Conservation (phyloP, 352 stramenopile species). For the Aphanomyces euteiches region DNA sequence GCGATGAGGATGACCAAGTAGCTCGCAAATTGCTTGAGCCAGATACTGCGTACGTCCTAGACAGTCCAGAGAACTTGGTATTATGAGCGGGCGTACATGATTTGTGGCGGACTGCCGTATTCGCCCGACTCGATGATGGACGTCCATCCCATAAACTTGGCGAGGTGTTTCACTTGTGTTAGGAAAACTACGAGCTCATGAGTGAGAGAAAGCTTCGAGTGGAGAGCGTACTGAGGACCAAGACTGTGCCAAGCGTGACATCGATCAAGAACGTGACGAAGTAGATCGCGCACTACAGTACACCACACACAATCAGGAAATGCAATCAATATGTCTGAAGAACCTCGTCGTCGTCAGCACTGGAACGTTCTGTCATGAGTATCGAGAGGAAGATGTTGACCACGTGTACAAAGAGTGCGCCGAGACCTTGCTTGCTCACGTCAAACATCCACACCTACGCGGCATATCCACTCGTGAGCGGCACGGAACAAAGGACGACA, state of each 20-base stretch:
- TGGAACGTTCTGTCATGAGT: conserved; percentile 44
- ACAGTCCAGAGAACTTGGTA: too few relatives aligned
- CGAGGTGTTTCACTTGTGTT: conserved; percentile 40
- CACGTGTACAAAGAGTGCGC: conserved; percentile 54
- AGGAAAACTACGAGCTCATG: conserved; percentile 43
- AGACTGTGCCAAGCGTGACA: conserved; percentile 48
- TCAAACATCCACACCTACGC: conserved; percentile 62
- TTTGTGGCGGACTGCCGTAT: conserved; percentile 62
- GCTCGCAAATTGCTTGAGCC: conserved; percentile 49
- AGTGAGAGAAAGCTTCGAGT: not conserved
- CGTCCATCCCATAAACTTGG: conserved; percentile 36
- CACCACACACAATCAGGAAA: not conserved
- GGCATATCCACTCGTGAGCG: not conserved
- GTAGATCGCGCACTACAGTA: conserved; percentile 60
- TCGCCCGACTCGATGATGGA: conserved; percentile 56
- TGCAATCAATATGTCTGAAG: too few relatives aligned
- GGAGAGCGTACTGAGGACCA: conserved; percentile 32
- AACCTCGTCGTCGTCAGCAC: conserved; percentile 53
- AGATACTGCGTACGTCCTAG: conserved; percentile 35
- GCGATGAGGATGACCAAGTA: conserved; percentile 45
- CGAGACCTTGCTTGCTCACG: conserved; percentile 63
- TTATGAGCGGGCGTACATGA: conserved; percentile 27
- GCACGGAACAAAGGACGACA: not conserved
- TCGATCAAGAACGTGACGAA: conserved; percentile 70
- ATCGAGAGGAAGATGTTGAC: conserved; percentile 63